phyloP scores from a whole-genome alignment of 805 yeast genomes.

The Naumovozyma dairenensis region DNA sequence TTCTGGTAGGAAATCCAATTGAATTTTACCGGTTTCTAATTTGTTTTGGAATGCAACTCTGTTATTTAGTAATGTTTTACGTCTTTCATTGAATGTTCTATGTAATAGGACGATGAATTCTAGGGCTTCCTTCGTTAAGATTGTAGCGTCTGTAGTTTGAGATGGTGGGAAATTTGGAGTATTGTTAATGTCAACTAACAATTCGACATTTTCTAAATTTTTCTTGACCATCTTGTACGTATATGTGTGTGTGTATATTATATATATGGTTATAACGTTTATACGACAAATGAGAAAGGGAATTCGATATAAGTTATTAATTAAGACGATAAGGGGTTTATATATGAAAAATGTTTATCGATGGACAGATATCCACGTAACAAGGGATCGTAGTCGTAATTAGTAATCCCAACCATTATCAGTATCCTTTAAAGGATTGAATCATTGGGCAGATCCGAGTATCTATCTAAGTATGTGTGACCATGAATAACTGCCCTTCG shows the following conservation, averaged over 20 bases:
- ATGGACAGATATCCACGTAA: too few species aligned
- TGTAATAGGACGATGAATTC: slow-evolving; percentile 65
- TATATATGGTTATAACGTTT: too few species aligned
- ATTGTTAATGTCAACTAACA: slow-evolving; percentile 28
- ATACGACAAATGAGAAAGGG: too few species aligned
- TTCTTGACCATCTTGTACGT: slow-evolving; percentile 14
- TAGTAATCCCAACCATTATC: too few species aligned
- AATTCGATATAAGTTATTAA: too few species aligned
- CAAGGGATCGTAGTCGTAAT: too few species aligned
- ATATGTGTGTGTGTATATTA: not conserved
- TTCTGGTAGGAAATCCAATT: slow-evolving; percentile 53
- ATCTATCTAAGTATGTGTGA: too few species aligned
- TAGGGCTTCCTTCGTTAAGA: slow-evolving; percentile 38
- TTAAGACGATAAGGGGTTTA: too few species aligned
- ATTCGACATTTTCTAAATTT: slow-evolving; percentile 28
- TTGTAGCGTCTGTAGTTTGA: slow-evolving; percentile 31
- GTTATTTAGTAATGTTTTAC: slow-evolving; percentile 50
- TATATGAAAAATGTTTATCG: too few species aligned
- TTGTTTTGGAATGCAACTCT: slow-evolving; percentile 51
- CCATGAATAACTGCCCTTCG: too few species aligned
- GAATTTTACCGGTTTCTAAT: slow-evolving; percentile 50
- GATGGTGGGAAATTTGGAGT: slow-evolving; percentile 28
- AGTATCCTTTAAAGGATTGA: too few species aligned
- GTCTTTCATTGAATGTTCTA: slow-evolving; percentile 55
- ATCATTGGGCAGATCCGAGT: too few species aligned